These are phyloP conservation scores for Lablab purpureus DNA, from an alignment of 306 rosid genomes.

Conservation along the genomic window DNA sequence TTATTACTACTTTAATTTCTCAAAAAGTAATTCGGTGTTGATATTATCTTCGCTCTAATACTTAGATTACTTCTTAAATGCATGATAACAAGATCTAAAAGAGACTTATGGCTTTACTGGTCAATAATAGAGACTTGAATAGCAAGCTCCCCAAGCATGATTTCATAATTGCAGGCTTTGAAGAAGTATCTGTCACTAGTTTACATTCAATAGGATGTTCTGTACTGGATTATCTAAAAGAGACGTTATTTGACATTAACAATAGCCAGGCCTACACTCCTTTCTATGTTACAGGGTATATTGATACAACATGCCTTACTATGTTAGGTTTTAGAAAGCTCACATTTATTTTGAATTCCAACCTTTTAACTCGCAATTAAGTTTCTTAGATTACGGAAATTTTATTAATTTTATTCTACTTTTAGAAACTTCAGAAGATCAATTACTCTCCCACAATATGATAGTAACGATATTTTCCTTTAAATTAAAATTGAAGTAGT, in stretches of 20 bases:
- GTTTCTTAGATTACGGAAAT: background rate
- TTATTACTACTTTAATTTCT: too few species aligned
- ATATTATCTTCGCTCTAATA: too few species aligned
- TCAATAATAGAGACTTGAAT: too few species aligned
- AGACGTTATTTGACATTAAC: slow-evolving; percentile 4
- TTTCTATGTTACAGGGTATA: background rate
- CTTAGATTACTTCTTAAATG: background rate
- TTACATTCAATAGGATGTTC: background rate
- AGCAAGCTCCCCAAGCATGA: background rate
- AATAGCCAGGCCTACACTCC: background rate
- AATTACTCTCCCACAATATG: slow-evolving; percentile 2
- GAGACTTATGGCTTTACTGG: background rate
- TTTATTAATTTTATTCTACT: background rate
- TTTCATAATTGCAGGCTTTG: background rate
- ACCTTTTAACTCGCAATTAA: slow-evolving; percentile 8
- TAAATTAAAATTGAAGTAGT: background rate
- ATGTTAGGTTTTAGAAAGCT: slow-evolving; percentile 3
- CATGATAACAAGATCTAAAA: slow-evolving; percentile 19
- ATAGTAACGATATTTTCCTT: slow-evolving; percentile 4
- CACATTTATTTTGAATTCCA: slow-evolving; percentile 9
- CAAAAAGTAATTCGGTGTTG: too few species aligned
- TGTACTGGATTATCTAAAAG: background rate
- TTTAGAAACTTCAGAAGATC: background rate
- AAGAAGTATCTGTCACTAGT: background rate
- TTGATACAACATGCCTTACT: background rate